These are phyloP conservation scores for Rutstroemia sydowiana DNA, from an alignment of 2,329 filamentous ascomycete species.

Conservation along the genomic window DNA sequence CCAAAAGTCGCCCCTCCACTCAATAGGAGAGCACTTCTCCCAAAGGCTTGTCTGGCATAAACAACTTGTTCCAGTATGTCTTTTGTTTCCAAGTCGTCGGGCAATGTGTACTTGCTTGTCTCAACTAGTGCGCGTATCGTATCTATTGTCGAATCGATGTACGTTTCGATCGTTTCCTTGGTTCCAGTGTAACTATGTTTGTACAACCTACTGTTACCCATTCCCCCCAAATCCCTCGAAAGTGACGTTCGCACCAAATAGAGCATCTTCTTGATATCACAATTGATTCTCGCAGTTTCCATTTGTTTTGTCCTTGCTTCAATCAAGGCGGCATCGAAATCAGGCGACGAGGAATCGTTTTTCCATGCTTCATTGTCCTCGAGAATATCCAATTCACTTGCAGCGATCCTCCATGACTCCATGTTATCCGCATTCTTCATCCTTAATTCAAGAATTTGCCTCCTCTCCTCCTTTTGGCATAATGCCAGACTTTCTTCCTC, in stretches of 20 bases:
- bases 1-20: slow-evolving; percentile 66
- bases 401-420: slow-evolving; percentile 68
- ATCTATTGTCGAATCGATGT: slow-evolving; percentile 70
- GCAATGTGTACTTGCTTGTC: slow-evolving; percentile 40
- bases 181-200: slow-evolving; percentile 79
- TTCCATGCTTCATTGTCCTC: slow-evolving; percentile 84
- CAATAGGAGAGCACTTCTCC: slow-evolving; percentile 56
- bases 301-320: slow-evolving; percentile 63
- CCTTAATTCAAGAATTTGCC: slow-evolving; percentile 54
- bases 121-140: slow-evolving; percentile 69
- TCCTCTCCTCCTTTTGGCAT: slow-evolving; percentile 47
- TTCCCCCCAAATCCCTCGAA: slow-evolving; percentile 74
- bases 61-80: slow-evolving; percentile 54
- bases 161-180: slow-evolving; percentile 78
- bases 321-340: slow-evolving; percentile 61
- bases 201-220: slow-evolving; percentile 78
- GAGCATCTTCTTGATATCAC: slow-evolving; percentile 70
- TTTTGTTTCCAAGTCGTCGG: slow-evolving; percentile 45
- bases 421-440: slow-evolving; percentile 62
- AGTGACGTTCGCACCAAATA: slow-evolving; percentile 73
- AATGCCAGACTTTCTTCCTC: slow-evolving; percentile 41
- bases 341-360: slow-evolving; percentile 41
- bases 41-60: slow-evolving; percentile 54
- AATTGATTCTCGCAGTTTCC: slow-evolving; percentile 63
- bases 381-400: slow-evolving; percentile 67